A percentile compares a stretch with the other conserved stretches of the same genome.
phyloP scores from a whole-genome alignment of 768 basidiomycete species.

The Cubamyces lactineus region DNA sequence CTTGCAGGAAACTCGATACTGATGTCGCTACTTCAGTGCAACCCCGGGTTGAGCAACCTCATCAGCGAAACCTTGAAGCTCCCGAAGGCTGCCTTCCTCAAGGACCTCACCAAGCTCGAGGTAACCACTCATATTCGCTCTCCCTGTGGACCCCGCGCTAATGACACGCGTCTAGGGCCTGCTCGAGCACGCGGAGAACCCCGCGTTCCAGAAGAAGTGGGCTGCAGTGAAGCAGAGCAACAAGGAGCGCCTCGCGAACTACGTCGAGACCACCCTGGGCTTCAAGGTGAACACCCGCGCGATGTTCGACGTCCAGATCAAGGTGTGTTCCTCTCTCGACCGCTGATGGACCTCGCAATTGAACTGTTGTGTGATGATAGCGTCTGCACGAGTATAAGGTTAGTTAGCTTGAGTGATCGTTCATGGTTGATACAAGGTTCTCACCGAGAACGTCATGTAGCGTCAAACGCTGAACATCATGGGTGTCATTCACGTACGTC shows the following conservation, averaged over 20 bases:
- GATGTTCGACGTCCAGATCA: conserved; percentile 92
- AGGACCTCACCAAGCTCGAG: conserved; percentile 77
- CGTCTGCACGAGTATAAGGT: conserved; percentile 93
- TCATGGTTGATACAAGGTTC: neutral
- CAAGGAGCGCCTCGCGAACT: conserved; percentile 84
- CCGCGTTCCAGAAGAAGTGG: conserved; percentile 79
- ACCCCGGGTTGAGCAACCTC: conserved; percentile 82
- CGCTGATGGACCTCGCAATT: neutral
- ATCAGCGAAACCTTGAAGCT: conserved; percentile 82
- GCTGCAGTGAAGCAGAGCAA: conserved; percentile 85
- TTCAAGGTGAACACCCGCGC: conserved; percentile 72
- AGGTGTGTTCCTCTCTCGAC: conserved; percentile 44
- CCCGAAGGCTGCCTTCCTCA: conserved; percentile 81
- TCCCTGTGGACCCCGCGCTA: too few relatives aligned
- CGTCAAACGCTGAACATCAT: conserved; percentile 95
- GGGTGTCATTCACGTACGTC: conserved; percentile 78
- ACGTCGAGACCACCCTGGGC: conserved; percentile 74
- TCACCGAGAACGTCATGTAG: conserved; percentile 38
- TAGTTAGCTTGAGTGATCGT: conserved; percentile 37
- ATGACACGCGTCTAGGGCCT: conserved; percentile 46
- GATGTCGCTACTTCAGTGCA: conserved; percentile 53
- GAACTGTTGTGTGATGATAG: conserved; percentile 43
- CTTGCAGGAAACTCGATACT: neutral
- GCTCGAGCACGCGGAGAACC: conserved; percentile 70
- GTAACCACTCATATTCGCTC: neutral